These are phyloP conservation scores for Rhinocladiella similis DNA, from an alignment of 2,329 filamentous ascomycete species.

Conservation along the genomic window DNA sequence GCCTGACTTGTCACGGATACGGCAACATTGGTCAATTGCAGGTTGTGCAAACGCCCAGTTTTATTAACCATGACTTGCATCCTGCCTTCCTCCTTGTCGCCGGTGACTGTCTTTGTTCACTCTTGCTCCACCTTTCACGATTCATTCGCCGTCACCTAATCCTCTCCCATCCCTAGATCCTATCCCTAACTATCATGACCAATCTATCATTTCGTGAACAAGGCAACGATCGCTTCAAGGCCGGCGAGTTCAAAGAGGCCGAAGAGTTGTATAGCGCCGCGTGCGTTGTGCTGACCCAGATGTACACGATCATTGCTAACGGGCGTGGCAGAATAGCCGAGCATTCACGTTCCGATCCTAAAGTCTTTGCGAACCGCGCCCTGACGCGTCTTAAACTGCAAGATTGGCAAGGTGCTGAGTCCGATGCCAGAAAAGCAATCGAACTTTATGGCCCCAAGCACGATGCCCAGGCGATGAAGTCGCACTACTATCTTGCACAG, in stretches of 20 bases:
- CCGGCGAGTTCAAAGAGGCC: slow-evolving; percentile 45
- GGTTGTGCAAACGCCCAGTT: background rate
- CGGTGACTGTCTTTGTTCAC: background rate
- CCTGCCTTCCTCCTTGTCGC: slow-evolving; percentile 1
- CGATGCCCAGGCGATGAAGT: slow-evolving; percentile 69
- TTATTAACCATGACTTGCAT: slow-evolving; percentile 8
- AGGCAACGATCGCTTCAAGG: slow-evolving; percentile 48
- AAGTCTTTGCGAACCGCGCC: slow-evolving; percentile 86
- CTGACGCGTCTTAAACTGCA: slow-evolving; percentile 75
- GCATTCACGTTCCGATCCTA: slow-evolving; percentile 72
- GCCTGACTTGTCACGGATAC: slow-evolving; percentile 10
- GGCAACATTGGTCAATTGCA: slow-evolving; percentile 1
- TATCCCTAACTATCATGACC: background rate
- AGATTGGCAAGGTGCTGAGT: slow-evolving; percentile 71
- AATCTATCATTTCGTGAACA: slow-evolving; percentile 32
- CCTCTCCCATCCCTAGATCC: background rate
- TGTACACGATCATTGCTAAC: background rate
- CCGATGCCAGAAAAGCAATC: slow-evolving; percentile 76
- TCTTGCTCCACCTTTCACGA: background rate
- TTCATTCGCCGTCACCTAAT: slow-evolving; percentile 9
- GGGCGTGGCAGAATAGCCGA: slow-evolving; percentile 60
- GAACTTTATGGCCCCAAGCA: slow-evolving; percentile 54
- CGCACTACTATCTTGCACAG: slow-evolving; percentile 78
- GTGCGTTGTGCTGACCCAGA: slow-evolving; percentile 35
- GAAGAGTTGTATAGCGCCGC: slow-evolving; percentile 50